phyloP scores from a whole-genome alignment of 148 eudicot genomes.

The Amaranthus cruentus region DNA sequence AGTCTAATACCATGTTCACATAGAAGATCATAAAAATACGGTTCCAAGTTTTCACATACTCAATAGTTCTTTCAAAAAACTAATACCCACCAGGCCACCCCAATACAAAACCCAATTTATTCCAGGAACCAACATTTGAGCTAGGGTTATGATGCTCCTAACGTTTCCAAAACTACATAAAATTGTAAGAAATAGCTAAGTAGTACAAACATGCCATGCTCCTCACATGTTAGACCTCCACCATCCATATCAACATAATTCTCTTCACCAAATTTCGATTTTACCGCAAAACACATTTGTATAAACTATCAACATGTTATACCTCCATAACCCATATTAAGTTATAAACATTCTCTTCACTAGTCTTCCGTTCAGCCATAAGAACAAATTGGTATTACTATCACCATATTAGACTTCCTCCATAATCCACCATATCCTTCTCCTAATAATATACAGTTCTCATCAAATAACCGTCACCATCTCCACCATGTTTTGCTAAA shows the following conservation, averaged over 20 bases:
- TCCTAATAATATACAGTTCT: neutral
- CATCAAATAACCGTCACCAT: neutral
- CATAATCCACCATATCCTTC: no score
- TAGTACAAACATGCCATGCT: neutral
- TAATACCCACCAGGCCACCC: no score
- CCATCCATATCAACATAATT: neutral
- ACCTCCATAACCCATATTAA: no score
- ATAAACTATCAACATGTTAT: no score
- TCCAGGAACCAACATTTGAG: neutral
- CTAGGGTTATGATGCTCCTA: neutral
- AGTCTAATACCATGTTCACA: neutral
- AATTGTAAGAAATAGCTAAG: neutral
- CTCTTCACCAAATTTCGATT: neutral
- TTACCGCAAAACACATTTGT: no score
- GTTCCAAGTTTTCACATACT: neutral
- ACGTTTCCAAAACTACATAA: neutral
- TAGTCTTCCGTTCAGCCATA: no score
- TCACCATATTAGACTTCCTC: no score
- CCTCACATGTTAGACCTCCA: neutral
- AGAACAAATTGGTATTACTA: no score
- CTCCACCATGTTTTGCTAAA: neutral
- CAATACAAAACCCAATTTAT: neutral
- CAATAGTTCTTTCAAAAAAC: no score
- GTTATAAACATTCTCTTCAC: no score
- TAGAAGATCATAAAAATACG: neutral